Base-by-base conservation (phyloP, 1,139 yeast genomes). In the Blastobotrys proliferans region DNA sequence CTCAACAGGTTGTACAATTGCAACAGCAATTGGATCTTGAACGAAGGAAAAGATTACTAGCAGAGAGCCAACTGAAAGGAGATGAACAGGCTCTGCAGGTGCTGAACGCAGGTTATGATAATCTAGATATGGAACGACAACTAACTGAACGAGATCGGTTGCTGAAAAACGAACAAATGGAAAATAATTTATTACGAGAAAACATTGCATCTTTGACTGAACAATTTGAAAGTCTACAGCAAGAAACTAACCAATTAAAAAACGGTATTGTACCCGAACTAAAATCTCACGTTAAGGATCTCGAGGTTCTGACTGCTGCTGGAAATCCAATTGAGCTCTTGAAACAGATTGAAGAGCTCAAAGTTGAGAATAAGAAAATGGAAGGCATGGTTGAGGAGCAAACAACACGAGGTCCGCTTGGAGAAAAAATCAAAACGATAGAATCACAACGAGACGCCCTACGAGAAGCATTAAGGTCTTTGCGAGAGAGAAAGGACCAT, bases 381-480 rank as follows among this genome's bases (percentile, higher is more conserved):
- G 57, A 58, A 21, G 42, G 44, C 9, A 48, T 57, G 29, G 56
- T 63, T 22, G 65, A 61, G 43, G 64, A 62, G 42, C 46, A 52
- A 38, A 47, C 61, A 4, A 54, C 53, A 14, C 51, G 59, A n/a
- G 66, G 66, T 1, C 65, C 66, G 1, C 45, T 61, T 11, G 62
- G 63, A 10, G 64, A 61, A 29, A 64, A 65, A 45, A 54, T 65
- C 47, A 56, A 55, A 44, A 54, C 59, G 1, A 60, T 64, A 27
- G 68, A 64, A 41, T 55, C 58, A 62, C 81, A 47, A 57, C 70
- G 61, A 53, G 66, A 45, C 64, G 79, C 61, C 50, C 70, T 56
- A 62, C 70, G 60, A 48, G 70, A 67, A 32, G 66, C 69, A 1
- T 47, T 65, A 29, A 54, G 69, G 16, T 58, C 68, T 0, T 48